phyloP scores from a whole-genome alignment of 768 basidiomycete species.

The Inosperma sp. region DNA sequence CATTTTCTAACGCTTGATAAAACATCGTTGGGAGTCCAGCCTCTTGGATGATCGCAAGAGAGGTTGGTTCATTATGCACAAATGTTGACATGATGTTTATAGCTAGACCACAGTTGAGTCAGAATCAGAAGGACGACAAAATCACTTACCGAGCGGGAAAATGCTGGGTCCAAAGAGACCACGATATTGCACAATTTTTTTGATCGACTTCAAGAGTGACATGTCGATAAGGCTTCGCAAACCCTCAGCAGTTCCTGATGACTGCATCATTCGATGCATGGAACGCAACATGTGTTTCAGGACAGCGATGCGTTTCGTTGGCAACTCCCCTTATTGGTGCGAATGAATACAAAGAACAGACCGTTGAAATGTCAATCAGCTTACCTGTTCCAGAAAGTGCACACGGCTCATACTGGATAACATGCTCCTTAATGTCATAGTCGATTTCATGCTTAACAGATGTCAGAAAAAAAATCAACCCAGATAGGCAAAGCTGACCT shows the following conservation, averaged over 20 bases:
- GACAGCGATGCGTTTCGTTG: constrained; percentile 71
- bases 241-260: constrained; percentile 89
- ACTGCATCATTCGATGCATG: constrained; percentile 96
- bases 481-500: constrained; percentile 46
- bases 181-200: constrained; percentile 81
- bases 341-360: constrained; percentile 1
- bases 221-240: constrained; percentile 92
- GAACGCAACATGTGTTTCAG: constrained; percentile 89
- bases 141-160: constrained; percentile 68
- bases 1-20: constrained; percentile 78
- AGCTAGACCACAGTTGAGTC: constrained; percentile 39
- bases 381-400: constrained; percentile 22
- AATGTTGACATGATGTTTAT: constrained; percentile 96
- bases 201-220: constrained; percentile 76
- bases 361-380: constrained; percentile 4
- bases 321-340: constrained; percentile 53
- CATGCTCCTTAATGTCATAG: constrained; percentile 55
- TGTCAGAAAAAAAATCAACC: neutral
- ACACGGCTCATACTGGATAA: constrained; percentile 22
- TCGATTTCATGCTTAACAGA: constrained; percentile 60
- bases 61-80: constrained; percentile 98
- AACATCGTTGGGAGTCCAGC: constrained; percentile 83
- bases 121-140: constrained; percentile 2
- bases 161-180: constrained; percentile 83
- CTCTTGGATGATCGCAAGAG: constrained; percentile 89